Conservation (phyloP, 192 early-diverging fungal species). For the Obelidium mucronatum region DNA sequence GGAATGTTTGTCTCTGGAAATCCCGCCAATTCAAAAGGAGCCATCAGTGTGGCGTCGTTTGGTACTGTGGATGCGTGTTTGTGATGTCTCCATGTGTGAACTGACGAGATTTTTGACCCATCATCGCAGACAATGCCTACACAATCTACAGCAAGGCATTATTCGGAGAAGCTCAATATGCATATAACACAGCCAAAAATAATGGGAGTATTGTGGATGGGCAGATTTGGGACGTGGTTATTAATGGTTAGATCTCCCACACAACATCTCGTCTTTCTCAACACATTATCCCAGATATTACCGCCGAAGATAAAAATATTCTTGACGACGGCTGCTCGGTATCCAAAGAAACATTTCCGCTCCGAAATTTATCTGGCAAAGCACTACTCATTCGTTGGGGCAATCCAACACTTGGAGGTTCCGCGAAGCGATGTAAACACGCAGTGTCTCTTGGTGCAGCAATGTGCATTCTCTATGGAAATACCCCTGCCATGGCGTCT, state of each 20-base stretch:
- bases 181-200: background rate
- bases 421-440: conserved; percentile 22
- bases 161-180: background rate
- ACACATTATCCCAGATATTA: conserved; percentile 11
- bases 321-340: conserved; percentile 30
- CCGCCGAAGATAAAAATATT: conserved; percentile 30
- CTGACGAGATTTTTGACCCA: conserved; percentile 20
- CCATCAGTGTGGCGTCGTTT: conserved; percentile 36
- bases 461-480: conserved; percentile 47
- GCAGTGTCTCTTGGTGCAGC: conserved; percentile 34
- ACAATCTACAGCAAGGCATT: background rate
- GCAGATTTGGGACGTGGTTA: conserved; percentile 17
- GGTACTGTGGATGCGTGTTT: conserved; percentile 35
- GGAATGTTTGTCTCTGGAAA: conserved; percentile 59
- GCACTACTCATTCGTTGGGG: conserved; percentile 42
- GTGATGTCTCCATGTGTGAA: conserved; percentile 2
- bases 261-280: background rate
- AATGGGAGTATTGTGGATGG: conserved; percentile 28
- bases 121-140: conserved; percentile 25
- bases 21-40: background rate
- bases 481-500: conserved; percentile 17
- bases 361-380: conserved; percentile 38
- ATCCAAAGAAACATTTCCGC: background rate
- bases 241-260: conserved; percentile 9
- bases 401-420: background rate